phyloP scores from a whole-genome alignment of 306 rosid genomes.

The Pterocarpus santalinus region DNA sequence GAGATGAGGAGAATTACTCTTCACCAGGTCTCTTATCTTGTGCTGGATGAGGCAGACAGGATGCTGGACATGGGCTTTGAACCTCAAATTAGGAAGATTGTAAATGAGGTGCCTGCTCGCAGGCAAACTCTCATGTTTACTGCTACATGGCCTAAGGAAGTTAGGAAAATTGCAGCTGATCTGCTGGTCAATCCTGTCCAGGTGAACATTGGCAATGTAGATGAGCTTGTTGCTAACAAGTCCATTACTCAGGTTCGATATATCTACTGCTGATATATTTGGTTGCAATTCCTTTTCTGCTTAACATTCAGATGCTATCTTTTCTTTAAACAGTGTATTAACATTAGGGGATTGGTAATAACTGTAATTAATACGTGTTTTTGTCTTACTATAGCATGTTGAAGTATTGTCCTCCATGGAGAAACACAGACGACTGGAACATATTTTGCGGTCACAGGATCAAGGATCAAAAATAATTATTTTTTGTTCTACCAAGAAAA shows the following conservation, averaged over 20 bases:
- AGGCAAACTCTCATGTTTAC: constrained; percentile 98
- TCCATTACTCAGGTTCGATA: constrained; percentile 87
- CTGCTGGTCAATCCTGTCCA: constrained; percentile 90
- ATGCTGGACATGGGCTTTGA: constrained; percentile 99
- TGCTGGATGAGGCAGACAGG: constrained; percentile 97
- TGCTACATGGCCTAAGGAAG: constrained; percentile 99
- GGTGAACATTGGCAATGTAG: constrained; percentile 96
- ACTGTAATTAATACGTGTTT: constrained; percentile 31
- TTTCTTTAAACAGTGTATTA: constrained; percentile 23
- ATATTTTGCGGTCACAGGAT: constrained; percentile 89
- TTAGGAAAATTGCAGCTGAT: constrained; percentile 97
- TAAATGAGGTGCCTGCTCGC: constrained; percentile 91
- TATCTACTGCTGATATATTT: constrained; percentile 34
- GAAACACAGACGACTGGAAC: constrained; percentile 86
- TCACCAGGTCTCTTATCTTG: constrained; percentile 91
- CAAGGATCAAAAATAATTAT: constrained; percentile 92
- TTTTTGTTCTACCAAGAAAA: constrained; percentile 97
- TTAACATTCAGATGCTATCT: neutral
- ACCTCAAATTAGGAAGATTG: constrained; percentile 98
- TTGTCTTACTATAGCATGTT: constrained; percentile 60
- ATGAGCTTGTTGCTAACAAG: constrained; percentile 98
- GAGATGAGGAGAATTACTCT: constrained; percentile 96
- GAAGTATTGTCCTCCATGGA: constrained; percentile 80
- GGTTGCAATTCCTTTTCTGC: constrained; percentile 4
- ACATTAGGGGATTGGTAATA: neutral